phyloP scores from a whole-genome alignment of 345 rosid genomes.

The Acer saccharum region DNA sequence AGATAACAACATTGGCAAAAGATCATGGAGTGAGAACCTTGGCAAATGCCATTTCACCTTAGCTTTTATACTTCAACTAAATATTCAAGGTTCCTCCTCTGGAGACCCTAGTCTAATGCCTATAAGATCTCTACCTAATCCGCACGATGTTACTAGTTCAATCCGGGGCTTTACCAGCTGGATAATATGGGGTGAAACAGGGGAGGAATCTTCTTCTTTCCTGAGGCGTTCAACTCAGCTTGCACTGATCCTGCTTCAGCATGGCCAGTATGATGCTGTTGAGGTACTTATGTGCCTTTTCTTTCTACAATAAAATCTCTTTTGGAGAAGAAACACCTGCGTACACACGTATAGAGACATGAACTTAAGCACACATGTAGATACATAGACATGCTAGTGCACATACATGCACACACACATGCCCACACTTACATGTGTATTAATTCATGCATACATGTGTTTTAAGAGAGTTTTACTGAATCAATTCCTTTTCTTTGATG shows the following conservation, averaged over 20 bases:
- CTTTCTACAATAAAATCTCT: not conserved
- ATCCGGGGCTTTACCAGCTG: conserved; percentile 70
- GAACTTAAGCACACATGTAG: not conserved
- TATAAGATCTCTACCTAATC: conserved; percentile 52
- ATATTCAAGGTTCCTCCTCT: conserved; percentile 42
- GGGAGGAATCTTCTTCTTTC: conserved; percentile 66
- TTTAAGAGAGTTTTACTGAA: conserved; percentile 26
- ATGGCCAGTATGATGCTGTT: conserved; percentile 85
- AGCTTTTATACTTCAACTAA: conserved; percentile 62
- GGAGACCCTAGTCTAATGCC: conserved; percentile 34
- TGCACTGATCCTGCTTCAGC: conserved; percentile 68
- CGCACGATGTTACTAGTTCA: conserved; percentile 53
- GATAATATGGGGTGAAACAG: conserved; percentile 74
- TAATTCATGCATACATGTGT: not conserved
- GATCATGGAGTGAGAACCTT: conserved; percentile 76
- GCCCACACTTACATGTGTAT: not conserved
- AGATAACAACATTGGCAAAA: conserved; percentile 66
- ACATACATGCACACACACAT: not conserved
- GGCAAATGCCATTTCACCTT: conserved; percentile 85
- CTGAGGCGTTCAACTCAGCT: conserved; percentile 73
- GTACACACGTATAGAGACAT: not conserved
- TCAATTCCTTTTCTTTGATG: conserved; percentile 6
- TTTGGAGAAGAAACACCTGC: not conserved
- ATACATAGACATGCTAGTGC: not conserved
- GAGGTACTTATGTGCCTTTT: conserved; percentile 52